Conservation (phyloP, 192 early-diverging fungal genomes). For the Podila minutissima region DNA sequence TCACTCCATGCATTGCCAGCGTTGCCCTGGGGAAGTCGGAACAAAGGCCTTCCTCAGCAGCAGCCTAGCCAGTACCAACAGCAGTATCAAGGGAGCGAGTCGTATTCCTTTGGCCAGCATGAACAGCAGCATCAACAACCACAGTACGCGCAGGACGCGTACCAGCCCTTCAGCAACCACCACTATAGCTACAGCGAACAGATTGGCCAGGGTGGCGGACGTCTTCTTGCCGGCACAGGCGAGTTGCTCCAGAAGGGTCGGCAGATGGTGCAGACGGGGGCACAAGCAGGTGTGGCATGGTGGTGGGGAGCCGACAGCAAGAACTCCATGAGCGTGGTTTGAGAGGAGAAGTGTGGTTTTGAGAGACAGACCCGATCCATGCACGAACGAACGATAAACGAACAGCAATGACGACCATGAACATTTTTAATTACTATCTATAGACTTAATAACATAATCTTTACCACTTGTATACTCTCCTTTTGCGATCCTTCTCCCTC, state of each 20-base stretch:
- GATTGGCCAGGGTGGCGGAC: neutral
- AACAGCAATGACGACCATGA: neutral
- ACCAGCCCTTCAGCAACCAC: no score
- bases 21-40: slow-evolving; percentile 25
- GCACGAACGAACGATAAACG: neutral
- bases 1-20: slow-evolving; percentile 13
- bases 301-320: slow-evolving; percentile 41
- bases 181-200: neutral
- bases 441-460: neutral
- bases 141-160: neutral
- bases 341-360: neutral
- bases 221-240: slow-evolving; percentile 8
- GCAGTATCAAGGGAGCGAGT: slow-evolving; percentile 5
- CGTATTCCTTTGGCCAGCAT: neutral
- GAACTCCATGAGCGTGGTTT: slow-evolving; percentile 33
- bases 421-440: neutral
- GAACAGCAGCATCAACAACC: slow-evolving; percentile 20
- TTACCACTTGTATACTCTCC: neutral
- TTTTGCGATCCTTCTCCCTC: neutral
- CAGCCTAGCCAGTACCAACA: neutral
- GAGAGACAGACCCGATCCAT: neutral
- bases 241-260: slow-evolving; percentile 35
- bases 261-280: slow-evolving; percentile 39
- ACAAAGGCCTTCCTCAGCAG: slow-evolving; percentile 34
- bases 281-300: slow-evolving; percentile 45